Evolutionary conservation across 2,329 filamentous ascomycete species (phyloP).

Genomic region (Aspergillus fijiensis): DNA sequence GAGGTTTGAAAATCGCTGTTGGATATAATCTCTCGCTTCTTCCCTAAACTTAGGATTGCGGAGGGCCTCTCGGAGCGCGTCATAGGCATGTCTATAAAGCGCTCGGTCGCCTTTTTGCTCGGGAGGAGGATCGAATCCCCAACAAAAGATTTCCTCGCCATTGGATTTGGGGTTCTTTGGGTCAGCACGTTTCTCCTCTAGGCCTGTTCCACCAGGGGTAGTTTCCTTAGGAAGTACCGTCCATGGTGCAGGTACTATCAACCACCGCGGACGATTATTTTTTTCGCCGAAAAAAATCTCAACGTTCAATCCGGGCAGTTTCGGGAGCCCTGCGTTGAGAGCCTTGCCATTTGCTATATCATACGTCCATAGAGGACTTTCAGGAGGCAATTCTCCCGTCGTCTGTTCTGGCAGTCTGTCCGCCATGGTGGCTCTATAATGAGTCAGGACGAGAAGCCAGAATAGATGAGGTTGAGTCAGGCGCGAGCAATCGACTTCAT

Average conservation of each 20-base stretch:
- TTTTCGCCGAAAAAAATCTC: not conserved
- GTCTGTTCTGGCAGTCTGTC: not conserved
- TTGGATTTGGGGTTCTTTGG: not conserved
- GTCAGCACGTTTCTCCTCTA: not conserved
- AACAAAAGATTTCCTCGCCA: not conserved
- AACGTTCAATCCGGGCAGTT: not conserved
- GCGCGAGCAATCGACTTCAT: not conserved
- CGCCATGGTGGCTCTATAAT: not conserved
- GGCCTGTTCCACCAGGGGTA: not conserved
- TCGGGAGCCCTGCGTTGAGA: not conserved
- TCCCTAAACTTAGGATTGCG: not conserved
- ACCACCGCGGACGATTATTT: not conserved
- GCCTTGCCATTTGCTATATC: not conserved
- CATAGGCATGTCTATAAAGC: not conserved
- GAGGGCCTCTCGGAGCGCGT: not conserved
- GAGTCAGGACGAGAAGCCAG: not conserved
- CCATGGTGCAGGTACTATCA: not conserved
- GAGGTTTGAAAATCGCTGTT: not conserved
- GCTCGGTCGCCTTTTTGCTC: not conserved
- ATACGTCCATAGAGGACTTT: not conserved
- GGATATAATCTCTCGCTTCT: not conserved
- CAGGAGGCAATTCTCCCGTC: not conserved
- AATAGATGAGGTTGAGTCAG: not conserved
- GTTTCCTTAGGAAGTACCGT: not conserved
- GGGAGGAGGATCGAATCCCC: not conserved